Evolutionary conservation across 305 asterid species (phyloP).

Genomic region (Fraxinus floribunda): DNA sequence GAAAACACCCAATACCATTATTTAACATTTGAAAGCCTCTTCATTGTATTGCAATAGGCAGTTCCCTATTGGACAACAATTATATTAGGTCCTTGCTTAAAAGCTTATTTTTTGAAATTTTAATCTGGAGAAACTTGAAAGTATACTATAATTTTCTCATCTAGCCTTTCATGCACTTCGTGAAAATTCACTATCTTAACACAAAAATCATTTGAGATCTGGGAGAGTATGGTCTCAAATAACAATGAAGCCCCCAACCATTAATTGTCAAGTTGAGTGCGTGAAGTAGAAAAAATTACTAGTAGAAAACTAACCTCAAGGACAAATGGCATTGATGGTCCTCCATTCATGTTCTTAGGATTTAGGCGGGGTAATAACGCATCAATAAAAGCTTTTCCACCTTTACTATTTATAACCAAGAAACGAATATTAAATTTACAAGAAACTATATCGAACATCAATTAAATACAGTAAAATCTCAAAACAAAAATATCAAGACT

Average conservation of each 20-base stretch:
- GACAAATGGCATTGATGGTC: constrained; percentile 94
- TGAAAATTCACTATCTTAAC: not conserved
- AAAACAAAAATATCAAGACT: constrained; percentile 16
- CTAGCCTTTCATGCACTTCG: not conserved
- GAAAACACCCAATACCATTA: not conserved
- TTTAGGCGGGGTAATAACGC: constrained; percentile 86
- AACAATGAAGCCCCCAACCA: not conserved
- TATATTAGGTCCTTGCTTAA: not conserved
- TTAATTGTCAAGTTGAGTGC: not conserved
- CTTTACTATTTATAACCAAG: constrained; percentile 53
- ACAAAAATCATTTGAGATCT: not conserved
- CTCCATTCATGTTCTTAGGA: constrained; percentile 64
- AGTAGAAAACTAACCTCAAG: constrained; percentile 66
- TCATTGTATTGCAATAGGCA: not conserved
- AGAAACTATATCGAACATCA: constrained; percentile 10
- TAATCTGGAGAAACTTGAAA: not conserved
- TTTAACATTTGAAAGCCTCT: not conserved
- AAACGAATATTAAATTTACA: constrained; percentile 21
- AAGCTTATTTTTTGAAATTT: not conserved
- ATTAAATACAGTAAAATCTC: constrained; percentile 17
- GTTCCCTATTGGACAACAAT: not conserved
- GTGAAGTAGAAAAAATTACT: not conserved
- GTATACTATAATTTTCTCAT: not conserved
- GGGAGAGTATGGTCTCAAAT: not conserved
- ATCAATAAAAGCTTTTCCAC: constrained; percentile 96